Percentiles rank a stretch among this genome's conserved stretches.
phyloP scores from a whole-genome alignment of 2,329 filamentous ascomycete genomes.

The Epichloe festucae region DNA sequence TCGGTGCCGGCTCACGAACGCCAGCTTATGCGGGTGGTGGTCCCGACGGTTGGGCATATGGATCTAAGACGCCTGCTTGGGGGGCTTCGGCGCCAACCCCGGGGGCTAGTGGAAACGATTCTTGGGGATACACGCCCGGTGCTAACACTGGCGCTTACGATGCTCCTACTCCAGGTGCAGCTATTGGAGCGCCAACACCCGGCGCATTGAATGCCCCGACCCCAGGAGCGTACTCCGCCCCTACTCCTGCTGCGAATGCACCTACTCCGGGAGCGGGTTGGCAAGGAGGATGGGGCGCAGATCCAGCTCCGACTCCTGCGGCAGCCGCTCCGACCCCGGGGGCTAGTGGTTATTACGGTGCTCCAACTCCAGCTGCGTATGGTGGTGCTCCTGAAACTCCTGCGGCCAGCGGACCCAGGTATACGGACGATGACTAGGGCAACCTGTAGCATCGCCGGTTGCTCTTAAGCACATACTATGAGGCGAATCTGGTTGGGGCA shows the following conservation, averaged over 20 bases:
- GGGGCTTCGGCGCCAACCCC: constrained; percentile 47
- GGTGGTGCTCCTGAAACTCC: constrained; percentile 45
- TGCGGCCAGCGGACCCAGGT: constrained; percentile 43
- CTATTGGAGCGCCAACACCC: constrained; percentile 46
- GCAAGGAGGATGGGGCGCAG: constrained; percentile 45
- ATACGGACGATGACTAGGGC: constrained; percentile 36
- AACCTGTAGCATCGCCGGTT: no score
- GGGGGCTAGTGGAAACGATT: constrained; percentile 42
- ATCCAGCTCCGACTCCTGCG: constrained; percentile 54
- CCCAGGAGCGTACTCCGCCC: constrained; percentile 53
- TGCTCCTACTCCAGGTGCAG: constrained; percentile 52
- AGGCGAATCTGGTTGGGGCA: no score
- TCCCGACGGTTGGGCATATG: constrained; percentile 49
- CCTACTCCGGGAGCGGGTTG: constrained; percentile 57
- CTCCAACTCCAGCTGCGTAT: constrained; percentile 53
- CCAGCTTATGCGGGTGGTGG: constrained; percentile 41
- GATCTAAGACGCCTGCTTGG: constrained; percentile 70
- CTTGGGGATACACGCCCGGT: constrained; percentile 47
- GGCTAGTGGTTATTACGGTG: constrained; percentile 49
- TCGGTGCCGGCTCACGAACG: constrained; percentile 55
- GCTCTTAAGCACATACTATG: no score
- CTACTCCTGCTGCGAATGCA: constrained; percentile 49
- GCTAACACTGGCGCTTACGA: constrained; percentile 45
- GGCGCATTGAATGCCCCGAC: constrained; percentile 56
- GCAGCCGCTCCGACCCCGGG: constrained; percentile 55